Conservation (phyloP, 495 filamentous ascomycete species). For the Pyronema omphalodes region DNA sequence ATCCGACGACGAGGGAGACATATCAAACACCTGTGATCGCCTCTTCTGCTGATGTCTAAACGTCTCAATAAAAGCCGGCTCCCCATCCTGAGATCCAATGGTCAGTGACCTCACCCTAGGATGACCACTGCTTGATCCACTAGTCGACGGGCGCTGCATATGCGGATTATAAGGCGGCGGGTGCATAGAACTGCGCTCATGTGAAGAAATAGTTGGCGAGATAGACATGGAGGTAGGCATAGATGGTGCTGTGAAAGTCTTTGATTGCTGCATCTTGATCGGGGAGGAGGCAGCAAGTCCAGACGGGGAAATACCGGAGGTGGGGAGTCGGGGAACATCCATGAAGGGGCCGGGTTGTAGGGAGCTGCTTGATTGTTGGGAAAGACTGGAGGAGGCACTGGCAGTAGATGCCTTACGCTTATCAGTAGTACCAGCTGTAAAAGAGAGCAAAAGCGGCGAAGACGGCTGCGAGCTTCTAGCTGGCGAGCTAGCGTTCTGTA, state of each 20-base stretch:
- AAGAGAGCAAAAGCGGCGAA: constrained; percentile 81
- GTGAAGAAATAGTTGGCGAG: constrained; percentile 20
- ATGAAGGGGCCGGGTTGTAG: constrained; percentile 31
- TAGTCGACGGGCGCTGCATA: constrained; percentile 4
- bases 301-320: constrained; percentile 38
- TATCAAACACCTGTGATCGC: constrained; percentile 82
- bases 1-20: constrained; percentile 93
- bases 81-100: constrained; percentile 84
- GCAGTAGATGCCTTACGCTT: constrained; percentile 35
- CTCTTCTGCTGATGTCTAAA: constrained; percentile 71
- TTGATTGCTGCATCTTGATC: constrained; percentile 41
- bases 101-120: constrained; percentile 72
- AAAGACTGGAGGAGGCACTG: constrained; percentile 67
- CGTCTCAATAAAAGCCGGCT: constrained; percentile 44
- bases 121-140: constrained; percentile 6
- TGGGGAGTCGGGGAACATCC: constrained; percentile 45
- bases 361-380: constrained; percentile 50
- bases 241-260: constrained; percentile 4
- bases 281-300: constrained; percentile 44
- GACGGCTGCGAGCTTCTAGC: constrained; percentile 81
- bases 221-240: constrained; percentile 17
- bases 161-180: constrained; percentile 34
- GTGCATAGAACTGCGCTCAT: constrained; percentile 12
- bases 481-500: constrained; percentile 60
- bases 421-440: constrained; percentile 39